Percentiles rank a stretch among this genome's conserved stretches.
Evolutionary conservation across 2,329 filamentous ascomycete species (phyloP).

Genomic region (Cadophora luteo-olivacea): DNA sequence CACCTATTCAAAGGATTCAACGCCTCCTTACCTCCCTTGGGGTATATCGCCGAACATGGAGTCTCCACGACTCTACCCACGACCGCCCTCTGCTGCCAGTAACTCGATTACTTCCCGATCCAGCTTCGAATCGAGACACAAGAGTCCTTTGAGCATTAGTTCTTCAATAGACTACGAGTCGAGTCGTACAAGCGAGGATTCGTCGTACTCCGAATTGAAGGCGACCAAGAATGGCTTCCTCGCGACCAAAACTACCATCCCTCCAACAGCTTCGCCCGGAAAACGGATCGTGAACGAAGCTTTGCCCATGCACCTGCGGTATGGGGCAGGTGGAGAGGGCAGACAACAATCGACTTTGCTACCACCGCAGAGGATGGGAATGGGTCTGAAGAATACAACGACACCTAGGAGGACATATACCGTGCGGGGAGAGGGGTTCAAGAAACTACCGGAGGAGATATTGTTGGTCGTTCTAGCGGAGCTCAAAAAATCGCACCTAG

Average conservation of each 20-base stretch:
- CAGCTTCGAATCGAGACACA: constrained; percentile 39
- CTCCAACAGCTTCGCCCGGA: constrained; percentile 14
- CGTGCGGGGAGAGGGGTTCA: constrained; percentile 58
- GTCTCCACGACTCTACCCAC: constrained; percentile 26
- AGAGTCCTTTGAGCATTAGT: constrained; percentile 41
- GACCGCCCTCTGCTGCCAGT: constrained; percentile 32
- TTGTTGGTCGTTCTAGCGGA: constrained; percentile 61
- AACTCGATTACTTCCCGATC: constrained; percentile 28
- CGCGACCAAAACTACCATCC: constrained; percentile 18
- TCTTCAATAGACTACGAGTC: constrained; percentile 37
- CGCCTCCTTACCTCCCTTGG: constrained; percentile 27
- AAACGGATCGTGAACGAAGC: constrained; percentile 30
- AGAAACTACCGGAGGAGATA: constrained; percentile 63
- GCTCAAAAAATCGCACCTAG: constrained; percentile 59
- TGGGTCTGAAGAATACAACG: constrained; percentile 12
- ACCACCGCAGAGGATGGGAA: constrained; percentile 29
- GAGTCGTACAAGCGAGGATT: constrained; percentile 35
- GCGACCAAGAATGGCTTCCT: constrained; percentile 21
- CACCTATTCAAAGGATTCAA: constrained; percentile 17
- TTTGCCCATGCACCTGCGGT: constrained; percentile 26
- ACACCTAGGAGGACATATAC: constrained; percentile 26
- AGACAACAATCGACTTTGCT: constrained; percentile 26
- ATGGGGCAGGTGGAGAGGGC: constrained; percentile 28
- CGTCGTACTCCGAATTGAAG: constrained; percentile 27
- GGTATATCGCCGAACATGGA: constrained; percentile 33